Percentiles rank a stretch among this genome's conserved stretches.
Evolutionary conservation across 345 rosid genomes (phyloP).

Genomic region (Gossypium bickii): DNA sequence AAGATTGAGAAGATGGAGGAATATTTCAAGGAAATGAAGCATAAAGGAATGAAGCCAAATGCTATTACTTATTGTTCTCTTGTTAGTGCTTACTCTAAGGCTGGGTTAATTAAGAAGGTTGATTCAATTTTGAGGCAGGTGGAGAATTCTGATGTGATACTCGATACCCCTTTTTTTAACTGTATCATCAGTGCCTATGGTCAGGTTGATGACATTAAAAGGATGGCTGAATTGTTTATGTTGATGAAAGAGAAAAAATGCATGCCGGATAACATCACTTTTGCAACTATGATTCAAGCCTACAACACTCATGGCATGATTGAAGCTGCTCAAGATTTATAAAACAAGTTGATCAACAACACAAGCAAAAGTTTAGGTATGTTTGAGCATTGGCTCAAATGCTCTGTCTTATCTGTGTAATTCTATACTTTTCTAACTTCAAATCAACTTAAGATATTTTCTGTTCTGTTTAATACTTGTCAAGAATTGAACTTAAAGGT

Average conservation of each 20-base stretch:
- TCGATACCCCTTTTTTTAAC: conserved; percentile 78
- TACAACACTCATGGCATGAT: conserved; percentile 59
- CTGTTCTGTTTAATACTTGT: background rate
- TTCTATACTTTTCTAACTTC: background rate
- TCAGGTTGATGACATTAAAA: conserved; percentile 59
- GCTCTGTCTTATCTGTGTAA: background rate
- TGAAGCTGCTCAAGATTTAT: conserved; percentile 53
- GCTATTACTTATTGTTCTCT: conserved; percentile 71
- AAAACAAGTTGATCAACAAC: conserved; percentile 36
- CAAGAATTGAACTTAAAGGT: background rate
- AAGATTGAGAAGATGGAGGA: conserved; percentile 60
- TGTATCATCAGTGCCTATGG: conserved; percentile 76
- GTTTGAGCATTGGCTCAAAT: conserved; percentile 14
- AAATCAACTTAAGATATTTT: background rate
- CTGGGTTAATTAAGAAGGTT: conserved; percentile 50
- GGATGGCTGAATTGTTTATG: conserved; percentile 57
- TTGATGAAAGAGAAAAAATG: conserved; percentile 66
- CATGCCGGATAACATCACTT: conserved; percentile 59
- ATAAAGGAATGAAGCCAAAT: conserved; percentile 76
- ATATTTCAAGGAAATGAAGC: conserved; percentile 61
- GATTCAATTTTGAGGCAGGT: conserved; percentile 72
- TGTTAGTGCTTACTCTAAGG: conserved; percentile 58
- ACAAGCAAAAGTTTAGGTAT: conserved; percentile 35
- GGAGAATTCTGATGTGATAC: conserved; percentile 65
- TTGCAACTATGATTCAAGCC: conserved; percentile 65